Base-by-base conservation (phyloP, 306 rosid species). In the Ormosia semicastrata region DNA sequence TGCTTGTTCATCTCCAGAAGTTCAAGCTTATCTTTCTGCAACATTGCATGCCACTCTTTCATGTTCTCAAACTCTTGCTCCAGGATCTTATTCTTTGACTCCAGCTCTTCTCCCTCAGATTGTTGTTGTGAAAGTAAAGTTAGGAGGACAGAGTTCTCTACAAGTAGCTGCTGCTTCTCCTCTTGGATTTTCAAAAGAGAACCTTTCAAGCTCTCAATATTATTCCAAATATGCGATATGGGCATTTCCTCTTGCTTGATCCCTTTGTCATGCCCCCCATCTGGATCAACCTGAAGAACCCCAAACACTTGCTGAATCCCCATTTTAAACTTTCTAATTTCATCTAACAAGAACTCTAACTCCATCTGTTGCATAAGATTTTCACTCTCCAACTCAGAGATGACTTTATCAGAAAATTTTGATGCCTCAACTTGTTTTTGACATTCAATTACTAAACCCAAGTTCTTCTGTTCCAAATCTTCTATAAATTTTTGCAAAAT, bases 291-390 rank as follows among this genome's bases (percentile, higher is more conserved):
- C 81, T 87, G 92, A 89, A 96, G 90, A 83, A 94, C 97, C 60
- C 78, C 83, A 43, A 89, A 87, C 79, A 94, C 91, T 83, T 88
- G 85, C 76, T 75, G 87, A 71, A 96, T 59, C 53, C 92, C 95
- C 75, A 84, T 54, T 76, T 90, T 88, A 77, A 89, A 78, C 86
- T 91, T 96, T 80, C 90, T 87, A n/a, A 96, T 88, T 86, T 96
- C 98, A 72, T 89, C 90, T 6, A 92, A 79, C 87, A 96, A 81
- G 86, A 82, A 92, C 80, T 96, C 95, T 37, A 87, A 75, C 87
- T 96, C 99, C 81, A 91, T 89, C 85, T 96, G 98, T 53, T 94
- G 97, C 92, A 89, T 94, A 54, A 96, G 97, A 79, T 94, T 96
- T 87, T 96, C 99, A 54, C 81, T 77, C 87, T 96, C 99, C 94